Evolutionary conservation across 2,329 filamentous ascomycete genomes (phyloP).

Genomic region (Macrophomina pseudophaseolina): DNA sequence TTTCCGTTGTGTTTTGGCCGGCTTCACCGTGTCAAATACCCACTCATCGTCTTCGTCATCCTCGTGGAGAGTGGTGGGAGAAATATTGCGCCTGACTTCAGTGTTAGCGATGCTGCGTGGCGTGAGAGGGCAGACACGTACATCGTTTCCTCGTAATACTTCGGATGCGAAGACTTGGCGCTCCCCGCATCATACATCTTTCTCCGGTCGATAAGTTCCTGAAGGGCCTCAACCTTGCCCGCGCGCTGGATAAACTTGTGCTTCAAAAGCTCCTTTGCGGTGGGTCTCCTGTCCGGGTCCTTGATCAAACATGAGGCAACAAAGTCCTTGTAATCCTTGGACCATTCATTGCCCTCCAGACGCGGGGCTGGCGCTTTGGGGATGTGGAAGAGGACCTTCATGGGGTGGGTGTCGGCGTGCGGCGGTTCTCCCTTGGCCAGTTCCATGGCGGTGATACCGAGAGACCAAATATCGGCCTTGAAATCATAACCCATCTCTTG

Average conservation of each 20-base stretch:
- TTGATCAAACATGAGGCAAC: slow-evolving; percentile 89
- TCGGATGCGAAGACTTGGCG: slow-evolving; percentile 68
- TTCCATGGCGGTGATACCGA: slow-evolving; percentile 93
- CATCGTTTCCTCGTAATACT: slow-evolving; percentile 94
- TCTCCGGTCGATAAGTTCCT: slow-evolving; percentile 83
- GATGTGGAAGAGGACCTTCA: slow-evolving; percentile 97
- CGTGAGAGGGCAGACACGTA: slow-evolving; percentile 41
- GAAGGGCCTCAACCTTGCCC: slow-evolving; percentile 84
- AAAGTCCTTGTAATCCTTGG: slow-evolving; percentile 93
- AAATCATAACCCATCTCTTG: slow-evolving; percentile 97
- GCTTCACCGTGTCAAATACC: slow-evolving; percentile 93
- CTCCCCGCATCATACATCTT: slow-evolving; percentile 81
- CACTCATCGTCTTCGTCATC: slow-evolving; percentile 80
- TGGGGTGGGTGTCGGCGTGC: slow-evolving; percentile 93
- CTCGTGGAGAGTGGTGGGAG: slow-evolving; percentile 43
- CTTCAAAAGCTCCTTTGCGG: slow-evolving; percentile 83
- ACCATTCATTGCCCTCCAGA: slow-evolving; percentile 80
- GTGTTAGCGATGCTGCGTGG: background rate
- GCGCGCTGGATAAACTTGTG: slow-evolving; percentile 88
- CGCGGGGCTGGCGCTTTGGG: slow-evolving; percentile 87
- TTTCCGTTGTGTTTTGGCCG: slow-evolving; percentile 55
- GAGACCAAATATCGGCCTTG: slow-evolving; percentile 96
- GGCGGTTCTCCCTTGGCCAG: slow-evolving; percentile 90
- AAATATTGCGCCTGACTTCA: slow-evolving; percentile 64
- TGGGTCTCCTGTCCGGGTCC: slow-evolving; percentile 81